Conservation (phyloP, 176 grass and related monocot genomes). For the Eremochloa ophiuroides region DNA sequence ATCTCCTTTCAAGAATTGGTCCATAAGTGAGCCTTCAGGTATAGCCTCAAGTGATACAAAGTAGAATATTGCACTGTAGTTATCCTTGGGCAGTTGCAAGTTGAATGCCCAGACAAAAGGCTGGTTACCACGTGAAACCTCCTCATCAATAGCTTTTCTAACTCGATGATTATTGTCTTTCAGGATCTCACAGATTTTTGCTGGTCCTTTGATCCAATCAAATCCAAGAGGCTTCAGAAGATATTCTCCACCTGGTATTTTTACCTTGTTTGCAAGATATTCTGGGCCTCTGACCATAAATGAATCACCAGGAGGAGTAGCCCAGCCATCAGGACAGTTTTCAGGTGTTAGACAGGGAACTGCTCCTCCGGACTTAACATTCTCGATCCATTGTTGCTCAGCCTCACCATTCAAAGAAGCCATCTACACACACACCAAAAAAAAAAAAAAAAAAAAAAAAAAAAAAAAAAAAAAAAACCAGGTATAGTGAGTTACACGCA, state of each 20-base stretch:
- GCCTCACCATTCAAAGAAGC: slow-evolving; percentile 44
- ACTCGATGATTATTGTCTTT: slow-evolving; percentile 71
- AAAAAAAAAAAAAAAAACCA: not conserved
- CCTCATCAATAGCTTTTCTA: slow-evolving; percentile 61
- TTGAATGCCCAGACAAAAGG: slow-evolving; percentile 97
- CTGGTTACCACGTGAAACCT: slow-evolving; percentile 41
- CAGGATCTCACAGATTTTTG: slow-evolving; percentile 66
- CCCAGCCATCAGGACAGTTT: slow-evolving; percentile 59
- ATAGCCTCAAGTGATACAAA: slow-evolving; percentile 61
- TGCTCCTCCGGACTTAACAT: slow-evolving; percentile 56
- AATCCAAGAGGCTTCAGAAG: slow-evolving; percentile 86
- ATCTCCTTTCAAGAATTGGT: slow-evolving; percentile 92
- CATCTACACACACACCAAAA: no score
- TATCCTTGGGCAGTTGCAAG: slow-evolving; percentile 93
- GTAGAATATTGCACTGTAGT: slow-evolving; percentile 69
- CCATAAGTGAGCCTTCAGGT: slow-evolving; percentile 59
- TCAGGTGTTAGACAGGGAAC: slow-evolving; percentile 63
- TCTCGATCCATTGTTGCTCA: slow-evolving; percentile 68
- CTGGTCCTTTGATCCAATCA: slow-evolving; percentile 77
- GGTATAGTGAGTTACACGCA: not conserved
- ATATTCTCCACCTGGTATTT: slow-evolving; percentile 72
- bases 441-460: no score
- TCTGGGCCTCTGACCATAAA: slow-evolving; percentile 90
- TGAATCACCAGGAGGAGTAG: slow-evolving; percentile 54
- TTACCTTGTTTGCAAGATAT: slow-evolving; percentile 72